Evolutionary conservation across 208 protist species (phyloP), one percentile per base, ranked within the genome.

Genomic region (Crithidia brevicula): DNA sequence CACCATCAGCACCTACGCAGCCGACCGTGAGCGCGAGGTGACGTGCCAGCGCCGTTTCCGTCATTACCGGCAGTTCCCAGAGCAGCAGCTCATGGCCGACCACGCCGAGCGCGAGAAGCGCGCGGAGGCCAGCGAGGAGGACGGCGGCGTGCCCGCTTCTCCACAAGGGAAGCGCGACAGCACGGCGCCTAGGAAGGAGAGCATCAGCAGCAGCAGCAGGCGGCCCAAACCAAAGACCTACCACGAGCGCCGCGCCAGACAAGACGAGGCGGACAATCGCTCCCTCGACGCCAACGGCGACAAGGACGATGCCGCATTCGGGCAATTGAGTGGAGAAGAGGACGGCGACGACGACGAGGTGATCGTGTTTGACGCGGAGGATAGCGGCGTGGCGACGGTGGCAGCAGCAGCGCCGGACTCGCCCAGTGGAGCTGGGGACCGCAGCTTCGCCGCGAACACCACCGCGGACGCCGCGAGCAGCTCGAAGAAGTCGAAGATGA

Each of bases 1-100:
- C 33, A 50, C 67, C 15, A 38, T 27, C 15, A 52, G 62, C 30
- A 30, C n/a, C 10, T 30, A 60, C 23, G 57, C 58, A 27, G 28
- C 28, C 20, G 61, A 70, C 13, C 8, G 22, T 4, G 42, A 60
- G 31, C 33, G 27, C 20, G 59, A 73, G 20, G 42, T 50, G 38
- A 22, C 36, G 18, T 51, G 31, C 27, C 49, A 62, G 65, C 57
- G 59, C 25, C 59, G 66, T 34, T 34, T 68, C 22, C 58, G n/a
- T 18, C 72, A 68, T 57, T 34, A 67, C 16, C 53, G 59, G 59
- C 66, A 67, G 45, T 77, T 71, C 38, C 58, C 49, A 0, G 57
- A 72, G 57, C 25, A 47, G 18, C 56, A 78, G 45, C 64, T 71
- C 5, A 10, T 10, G 13, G 57, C 22, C 9, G 64, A 78, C 31